Percentiles rank a stretch among this genome's conserved stretches.
Conservation (phyloP, 2,329 filamentous ascomycete genomes). For the Clarireedia monteithiana region DNA sequence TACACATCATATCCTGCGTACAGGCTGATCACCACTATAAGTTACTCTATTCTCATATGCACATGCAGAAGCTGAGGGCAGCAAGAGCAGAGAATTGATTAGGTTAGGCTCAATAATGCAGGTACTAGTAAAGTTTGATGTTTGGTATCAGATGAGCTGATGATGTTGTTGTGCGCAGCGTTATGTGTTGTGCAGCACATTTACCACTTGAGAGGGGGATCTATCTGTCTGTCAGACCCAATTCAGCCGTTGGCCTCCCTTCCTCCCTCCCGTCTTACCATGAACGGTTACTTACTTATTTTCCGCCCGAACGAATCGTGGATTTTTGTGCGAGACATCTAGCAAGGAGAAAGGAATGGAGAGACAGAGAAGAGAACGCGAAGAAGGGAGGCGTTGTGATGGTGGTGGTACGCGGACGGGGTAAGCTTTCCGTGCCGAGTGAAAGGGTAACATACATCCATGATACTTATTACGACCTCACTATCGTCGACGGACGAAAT, state of each 20-base stretch:
- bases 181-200: not conserved
- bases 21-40: not conserved
- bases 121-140: not conserved
- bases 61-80: not conserved
- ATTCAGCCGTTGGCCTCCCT: not conserved
- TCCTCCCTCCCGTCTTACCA: not conserved
- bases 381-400: not conserved
- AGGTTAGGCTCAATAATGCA: slow-evolving; percentile 1
- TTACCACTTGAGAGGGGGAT: not conserved
- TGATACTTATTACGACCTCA: not conserved
- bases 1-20: not conserved
- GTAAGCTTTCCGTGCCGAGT: not conserved
- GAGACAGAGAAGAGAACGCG: not conserved
- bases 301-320: not conserved
- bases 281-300: slow-evolving; percentile 2
- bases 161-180: not conserved
- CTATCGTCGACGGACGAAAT: not conserved
- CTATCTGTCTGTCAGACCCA: not conserved
- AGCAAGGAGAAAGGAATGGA: not conserved
- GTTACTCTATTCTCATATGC: not conserved
- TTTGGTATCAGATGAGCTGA: not conserved
- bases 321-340: slow-evolving; percentile 4
- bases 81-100: not conserved
- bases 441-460: not conserved
- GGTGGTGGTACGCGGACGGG: not conserved